Evolutionary conservation across 2,329 filamentous ascomycete species (phyloP), one percentile per base, ranked within the genome.

Genomic region (Aspergillus pseudoterreus): DNA sequence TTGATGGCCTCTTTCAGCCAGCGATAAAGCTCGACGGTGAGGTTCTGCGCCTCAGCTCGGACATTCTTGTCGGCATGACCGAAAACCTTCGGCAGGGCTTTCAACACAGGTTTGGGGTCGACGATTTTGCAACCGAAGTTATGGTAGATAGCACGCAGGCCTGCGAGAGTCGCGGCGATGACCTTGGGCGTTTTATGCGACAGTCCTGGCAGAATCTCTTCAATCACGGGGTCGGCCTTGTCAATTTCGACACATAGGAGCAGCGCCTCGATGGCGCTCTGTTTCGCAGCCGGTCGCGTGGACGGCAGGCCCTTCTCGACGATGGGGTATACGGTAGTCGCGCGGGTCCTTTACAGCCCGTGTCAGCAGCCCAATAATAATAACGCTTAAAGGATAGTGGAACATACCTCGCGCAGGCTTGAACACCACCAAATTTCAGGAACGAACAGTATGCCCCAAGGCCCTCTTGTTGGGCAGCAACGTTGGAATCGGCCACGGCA

Each of bases 1-100:
- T 99, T 99, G 85, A 99, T 96, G 10, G 92, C 92, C 58, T 99
- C 94, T 60, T 92, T 88, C 32, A 99, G 79, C 94, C 95, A 99
- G 71, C 94, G 81, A 72, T 99, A 99, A 52, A 99, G 83, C 68
- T 99, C 95, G 44, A 96, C 90, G 0, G 92, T 88, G 51, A 99
- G 78, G 61, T 87, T 91, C 43, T 94, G 94, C 24, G 92, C 91
- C 70, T 96, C 94, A 3, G 92, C 91, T 71, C 94, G 87, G 14
- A 99, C 90, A 68, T 97, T 97, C 74, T 99, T 99, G 78, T 99
- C 94, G 30, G 94, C 92, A 69, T 97, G 94, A 17, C 90, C 90
- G 67, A 96, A 99, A 2, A 86, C 87, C 67, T 96, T 95, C 3
- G 94, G 91, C 2, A 99, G 78, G 10, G 82, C 76, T 69, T 97